Base-by-base conservation (phyloP, 371 early-diverging fungal genomes). In the Globomyces sp. region DNA sequence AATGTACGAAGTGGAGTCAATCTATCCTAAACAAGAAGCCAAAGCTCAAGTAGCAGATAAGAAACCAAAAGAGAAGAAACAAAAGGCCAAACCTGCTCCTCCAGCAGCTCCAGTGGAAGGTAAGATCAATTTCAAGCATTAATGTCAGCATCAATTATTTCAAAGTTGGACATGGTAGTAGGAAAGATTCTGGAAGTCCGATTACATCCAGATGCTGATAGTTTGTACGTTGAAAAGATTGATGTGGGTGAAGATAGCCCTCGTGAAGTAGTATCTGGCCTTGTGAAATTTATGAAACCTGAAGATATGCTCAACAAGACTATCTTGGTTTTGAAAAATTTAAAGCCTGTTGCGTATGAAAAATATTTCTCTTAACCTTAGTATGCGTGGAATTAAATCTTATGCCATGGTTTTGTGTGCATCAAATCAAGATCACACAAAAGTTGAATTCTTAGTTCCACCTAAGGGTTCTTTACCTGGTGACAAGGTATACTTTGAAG, bases 391-490 rank as follows among this genome's bases (percentile, higher is more conserved):
- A 63, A 83, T 96, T 75, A 94, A 92, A 81, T 95, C 95, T 13
- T 82, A 80, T 63, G 98, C 92, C 50, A 97, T 98, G 97, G 96
- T 98, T 1, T 82, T 98, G 13, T 92, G 93, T 70, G 93, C 96
- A 10, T 89, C 92, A 9, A 83, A 87, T 71, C 76, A 88, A 39
- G 93, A 90, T 63, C 94, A 95, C 58, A 82, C 77, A 74, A 89
- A 88, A 68, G 91, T 98, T 47, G 98, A 98, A 79, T 80, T 97
- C 71, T 83, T 96, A 36, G 81, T 87, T 48, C 97, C 97, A 41
- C 93, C 93, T 43, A 85, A 85, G 68, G 91, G 92, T 43, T 80
- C 85, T 74, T 82, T 85, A 71, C 94, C 97, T 43, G 98, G 98
- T 65, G 94, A 94, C 72, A 85, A 88, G 62, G 91, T 94, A 66